These are phyloP conservation scores for Cerioporus squamosus DNA, from an alignment of 1,284 basidiomycete genomes.

Conservation along the genomic window DNA sequence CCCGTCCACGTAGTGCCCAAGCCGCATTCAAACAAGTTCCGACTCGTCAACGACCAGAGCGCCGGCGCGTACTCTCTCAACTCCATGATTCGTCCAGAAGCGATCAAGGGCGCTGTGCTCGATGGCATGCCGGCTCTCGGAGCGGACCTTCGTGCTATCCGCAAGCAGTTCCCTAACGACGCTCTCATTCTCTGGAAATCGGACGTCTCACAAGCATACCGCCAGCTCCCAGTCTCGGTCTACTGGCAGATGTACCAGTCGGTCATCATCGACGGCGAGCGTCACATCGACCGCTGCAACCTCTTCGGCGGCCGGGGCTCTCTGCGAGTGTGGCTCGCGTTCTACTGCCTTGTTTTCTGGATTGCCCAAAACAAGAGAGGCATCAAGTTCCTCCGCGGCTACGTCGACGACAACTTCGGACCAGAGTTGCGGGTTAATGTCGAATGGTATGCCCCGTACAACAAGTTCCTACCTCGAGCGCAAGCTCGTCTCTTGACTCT, in stretches of 20 bases:
- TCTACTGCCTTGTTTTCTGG: conserved; percentile 41
- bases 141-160: conserved; percentile 20
- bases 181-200: conserved; percentile 40
- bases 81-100: conserved; percentile 35
- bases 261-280: conserved; percentile 29
- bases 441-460: conserved; percentile 37
- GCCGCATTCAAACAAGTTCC: conserved; percentile 37
- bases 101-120: conserved; percentile 15
- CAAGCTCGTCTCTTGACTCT: conserved; percentile 42
- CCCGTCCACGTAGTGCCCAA: conserved; percentile 48
- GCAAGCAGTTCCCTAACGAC: conserved; percentile 1
- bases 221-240: conserved; percentile 38
- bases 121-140: conserved; percentile 32
- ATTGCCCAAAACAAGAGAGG: conserved; percentile 29
- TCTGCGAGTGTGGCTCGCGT: conserved; percentile 33
- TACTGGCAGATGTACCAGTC: conserved; percentile 50
- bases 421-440: conserved; percentile 26
- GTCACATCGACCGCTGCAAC: conserved; percentile 36
- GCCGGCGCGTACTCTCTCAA: conserved; percentile 40
- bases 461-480: conserved; percentile 28
- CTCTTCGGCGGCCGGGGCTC: conserved; percentile 38
- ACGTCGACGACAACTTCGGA: conserved; percentile 43
- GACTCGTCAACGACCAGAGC: conserved; percentile 44
- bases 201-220: conserved; percentile 44
- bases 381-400: conserved; percentile 33